Percentiles rank a stretch among this genome's conserved stretches.
Evolutionary conservation across 192 early-diverging fungal genomes (phyloP).

Genomic region (Coemansia sp.): DNA sequence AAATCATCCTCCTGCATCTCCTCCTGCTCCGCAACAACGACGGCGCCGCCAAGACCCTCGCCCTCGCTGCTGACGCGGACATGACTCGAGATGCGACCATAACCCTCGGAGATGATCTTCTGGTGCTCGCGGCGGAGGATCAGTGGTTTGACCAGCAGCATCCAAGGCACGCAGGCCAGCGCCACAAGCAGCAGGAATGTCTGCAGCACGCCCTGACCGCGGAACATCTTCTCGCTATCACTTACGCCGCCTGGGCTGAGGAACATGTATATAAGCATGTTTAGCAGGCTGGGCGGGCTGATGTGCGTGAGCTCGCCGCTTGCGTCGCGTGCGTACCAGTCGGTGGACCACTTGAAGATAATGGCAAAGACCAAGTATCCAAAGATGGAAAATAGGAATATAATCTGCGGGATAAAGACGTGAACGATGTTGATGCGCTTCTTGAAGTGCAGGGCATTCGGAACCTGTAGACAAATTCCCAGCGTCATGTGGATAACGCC

Average conservation of each 20-base stretch:
- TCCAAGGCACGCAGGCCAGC: conserved; percentile 93
- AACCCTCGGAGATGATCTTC: conserved; percentile 70
- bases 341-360: conserved; percentile 92
- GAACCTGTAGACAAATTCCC: conserved; percentile 85
- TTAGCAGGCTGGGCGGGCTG: conserved; percentile 89
- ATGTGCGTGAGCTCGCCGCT: conserved; percentile 63
- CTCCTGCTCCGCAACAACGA: conserved; percentile 62
- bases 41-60: conserved; percentile 44
- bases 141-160: conserved; percentile 91
- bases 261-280: conserved; percentile 99
- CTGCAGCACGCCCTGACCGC: conserved; percentile 87
- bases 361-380: conserved; percentile 93
- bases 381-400: conserved; percentile 92
- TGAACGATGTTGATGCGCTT: conserved; percentile 75
- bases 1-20: conserved; percentile 72
- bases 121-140: conserved; percentile 81
- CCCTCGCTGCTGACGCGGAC: conserved; percentile 54
- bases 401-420: conserved; percentile 92
- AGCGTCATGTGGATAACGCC: conserved; percentile 98
- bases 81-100: conserved; percentile 62
- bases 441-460: conserved; percentile 89
- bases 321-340: conserved; percentile 79
- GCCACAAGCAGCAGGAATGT: conserved; percentile 76
- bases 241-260: conserved; percentile 81
- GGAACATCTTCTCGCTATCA: conserved; percentile 70